Evolutionary conservation across 225 moss, liverwort and hornwort genomes (phyloP).

Genomic region (Antitrichia curtipendula): DNA sequence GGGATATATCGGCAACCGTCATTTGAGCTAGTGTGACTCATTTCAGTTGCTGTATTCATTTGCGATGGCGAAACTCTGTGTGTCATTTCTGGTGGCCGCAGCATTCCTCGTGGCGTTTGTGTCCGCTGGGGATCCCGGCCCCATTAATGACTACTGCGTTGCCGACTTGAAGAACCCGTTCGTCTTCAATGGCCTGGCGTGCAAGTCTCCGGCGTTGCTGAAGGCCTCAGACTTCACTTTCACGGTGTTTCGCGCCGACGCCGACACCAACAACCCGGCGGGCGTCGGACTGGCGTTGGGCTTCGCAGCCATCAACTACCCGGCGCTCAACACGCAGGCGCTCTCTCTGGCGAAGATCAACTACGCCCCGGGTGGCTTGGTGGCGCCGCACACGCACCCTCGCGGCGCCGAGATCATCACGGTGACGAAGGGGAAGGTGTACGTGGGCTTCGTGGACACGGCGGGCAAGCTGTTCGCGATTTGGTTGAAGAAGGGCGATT

Average conservation of each 20-base stretch:
- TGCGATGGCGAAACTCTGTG: neutral
- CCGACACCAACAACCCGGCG: neutral
- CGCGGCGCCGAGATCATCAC: slow-evolving; percentile 6
- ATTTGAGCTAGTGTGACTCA: neutral
- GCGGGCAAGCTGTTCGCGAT: neutral
- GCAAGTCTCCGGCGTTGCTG: neutral
- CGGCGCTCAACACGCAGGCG: slow-evolving; percentile 17
- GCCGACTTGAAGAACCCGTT: neutral
- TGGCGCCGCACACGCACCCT: slow-evolving; percentile 18
- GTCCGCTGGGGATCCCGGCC: neutral
- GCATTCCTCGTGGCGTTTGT: neutral
- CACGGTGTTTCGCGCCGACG: neutral
- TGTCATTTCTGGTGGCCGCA: neutral
- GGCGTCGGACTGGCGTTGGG: neutral
- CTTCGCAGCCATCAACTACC: slow-evolving; percentile 25
- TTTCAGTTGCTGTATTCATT: neutral
- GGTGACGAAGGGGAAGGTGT: slow-evolving; percentile 1
- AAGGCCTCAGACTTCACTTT: neutral
- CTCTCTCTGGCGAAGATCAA: slow-evolving; percentile 8
- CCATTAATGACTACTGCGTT: slow-evolving; percentile 24
- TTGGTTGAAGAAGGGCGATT: slow-evolving; percentile 2
- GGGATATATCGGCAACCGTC: neutral
- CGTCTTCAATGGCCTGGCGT: neutral
- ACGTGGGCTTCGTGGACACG: slow-evolving; percentile 17
- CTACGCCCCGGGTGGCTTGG: slow-evolving; percentile 3